phyloP scores from a whole-genome alignment of 1,284 basidiomycete genomes.

The Puccinia hordei region DNA sequence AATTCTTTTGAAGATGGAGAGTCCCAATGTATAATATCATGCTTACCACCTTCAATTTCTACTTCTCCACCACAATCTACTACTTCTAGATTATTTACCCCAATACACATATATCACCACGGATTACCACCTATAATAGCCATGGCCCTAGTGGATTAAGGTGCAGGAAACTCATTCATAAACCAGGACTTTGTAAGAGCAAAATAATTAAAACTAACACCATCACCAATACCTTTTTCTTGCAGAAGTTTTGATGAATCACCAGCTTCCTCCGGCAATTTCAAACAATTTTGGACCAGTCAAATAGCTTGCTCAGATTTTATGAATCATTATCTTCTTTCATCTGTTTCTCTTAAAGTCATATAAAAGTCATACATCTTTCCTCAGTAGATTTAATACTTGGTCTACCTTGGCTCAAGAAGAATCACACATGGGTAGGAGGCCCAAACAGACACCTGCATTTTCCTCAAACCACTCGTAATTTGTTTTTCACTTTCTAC shows the following conservation, averaged over 20 bases:
- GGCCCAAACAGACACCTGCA: background rate
- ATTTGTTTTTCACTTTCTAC: background rate
- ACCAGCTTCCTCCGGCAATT: background rate
- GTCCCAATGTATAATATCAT: background rate
- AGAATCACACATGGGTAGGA: background rate
- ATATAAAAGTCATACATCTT: background rate
- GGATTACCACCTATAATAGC: background rate
- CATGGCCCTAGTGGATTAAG: conserved; percentile 17
- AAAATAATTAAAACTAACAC: background rate
- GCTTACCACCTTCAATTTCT: background rate
- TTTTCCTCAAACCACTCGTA: background rate
- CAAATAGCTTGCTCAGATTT: background rate
- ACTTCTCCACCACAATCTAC: background rate
- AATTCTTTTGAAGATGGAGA: no score
- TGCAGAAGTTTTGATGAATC: conserved; percentile 20
- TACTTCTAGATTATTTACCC: no score
- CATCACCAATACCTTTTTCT: background rate
- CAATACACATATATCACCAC: background rate
- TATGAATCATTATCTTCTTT: background rate
- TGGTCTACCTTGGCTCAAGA: conserved; percentile 21
- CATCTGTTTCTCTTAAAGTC: background rate
- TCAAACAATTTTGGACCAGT: background rate
- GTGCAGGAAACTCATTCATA: conserved; percentile 21
- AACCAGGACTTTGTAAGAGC: background rate
- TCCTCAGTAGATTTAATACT: conserved; percentile 16